These are phyloP conservation scores for Fomitopsis serialis DNA, from an alignment of 768 basidiomycete species.

Conservation along the genomic window DNA sequence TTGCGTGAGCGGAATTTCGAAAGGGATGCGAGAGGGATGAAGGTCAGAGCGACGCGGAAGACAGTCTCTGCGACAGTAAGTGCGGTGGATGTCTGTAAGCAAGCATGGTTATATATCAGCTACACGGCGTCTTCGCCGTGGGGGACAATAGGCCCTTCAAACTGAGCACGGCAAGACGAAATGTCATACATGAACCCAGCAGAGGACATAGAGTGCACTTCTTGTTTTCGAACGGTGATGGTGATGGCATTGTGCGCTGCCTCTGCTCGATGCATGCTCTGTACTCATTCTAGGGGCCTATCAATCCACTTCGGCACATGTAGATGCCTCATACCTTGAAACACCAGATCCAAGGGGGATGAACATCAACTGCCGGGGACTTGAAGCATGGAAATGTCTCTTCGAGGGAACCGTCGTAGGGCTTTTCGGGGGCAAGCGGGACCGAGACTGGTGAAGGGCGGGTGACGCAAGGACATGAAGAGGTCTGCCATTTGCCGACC, in stretches of 20 bases:
- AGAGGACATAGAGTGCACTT: too few species aligned
- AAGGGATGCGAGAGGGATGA: conserved; percentile 63
- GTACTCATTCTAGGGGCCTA: too few species aligned
- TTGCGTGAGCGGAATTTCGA: conserved; percentile 48
- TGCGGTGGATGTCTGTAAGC: conserved; percentile 57
- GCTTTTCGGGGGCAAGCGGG: not conserved
- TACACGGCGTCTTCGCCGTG: too few species aligned
- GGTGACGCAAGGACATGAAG: not conserved
- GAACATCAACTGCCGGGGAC: not conserved
- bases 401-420: not conserved
- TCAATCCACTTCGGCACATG: not conserved
- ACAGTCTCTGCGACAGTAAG: conserved; percentile 66
- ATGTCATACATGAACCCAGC: too few species aligned
- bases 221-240: too few species aligned
- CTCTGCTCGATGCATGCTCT: too few species aligned
- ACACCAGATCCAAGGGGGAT: not conserved
- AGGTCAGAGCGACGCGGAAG: conserved; percentile 66
- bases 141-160: too few species aligned
- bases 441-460: not conserved
- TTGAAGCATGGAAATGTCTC: not conserved
- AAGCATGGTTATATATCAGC: not conserved
- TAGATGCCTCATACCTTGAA: not conserved
- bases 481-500: not conserved
- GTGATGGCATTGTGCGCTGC: too few species aligned
- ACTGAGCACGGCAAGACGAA: too few species aligned